Evolutionary conservation across 2,329 filamentous ascomycete species (phyloP).

Genomic region (Aspergillus floridensis): DNA sequence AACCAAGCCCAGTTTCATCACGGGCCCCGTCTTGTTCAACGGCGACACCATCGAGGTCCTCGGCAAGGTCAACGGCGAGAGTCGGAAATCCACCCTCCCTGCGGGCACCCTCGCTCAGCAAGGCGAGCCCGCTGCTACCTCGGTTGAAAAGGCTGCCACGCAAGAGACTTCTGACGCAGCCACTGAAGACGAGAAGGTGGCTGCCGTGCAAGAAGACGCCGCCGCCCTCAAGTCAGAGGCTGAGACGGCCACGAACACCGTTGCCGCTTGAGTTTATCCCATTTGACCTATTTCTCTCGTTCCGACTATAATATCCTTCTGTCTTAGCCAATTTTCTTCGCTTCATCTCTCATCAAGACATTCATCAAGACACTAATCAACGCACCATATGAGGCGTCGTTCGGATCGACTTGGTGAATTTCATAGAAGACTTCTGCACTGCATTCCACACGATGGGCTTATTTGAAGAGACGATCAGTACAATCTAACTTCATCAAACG

Average conservation of each 20-base stretch:
- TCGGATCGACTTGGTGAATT: not conserved
- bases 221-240: not conserved
- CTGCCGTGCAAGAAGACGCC: not conserved
- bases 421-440: not conserved
- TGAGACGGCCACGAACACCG: not conserved
- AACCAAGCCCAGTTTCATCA: conserved; percentile 29
- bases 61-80: conserved; percentile 35
- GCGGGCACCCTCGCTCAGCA: conserved; percentile 13
- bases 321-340: not conserved
- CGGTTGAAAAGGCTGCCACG: not conserved
- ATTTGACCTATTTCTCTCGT: not conserved
- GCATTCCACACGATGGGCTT: not conserved
- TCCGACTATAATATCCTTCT: not conserved
- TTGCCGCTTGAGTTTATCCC: not conserved
- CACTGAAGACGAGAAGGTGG: conserved; percentile 1
- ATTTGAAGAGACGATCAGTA: too few relatives aligned
- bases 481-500: too few relatives aligned
- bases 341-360: not conserved
- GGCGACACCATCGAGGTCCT: conserved; percentile 33
- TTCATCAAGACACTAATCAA: not conserved
- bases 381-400: not conserved
- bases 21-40: conserved; percentile 38
- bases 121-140: not conserved
- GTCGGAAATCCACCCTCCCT: conserved; percentile 27
- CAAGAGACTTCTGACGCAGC: not conserved